Percentiles rank a stretch among this genome's conserved stretches.
Evolutionary conservation across 345 rosid genomes (phyloP).

Genomic region (Balakata baccata): DNA sequence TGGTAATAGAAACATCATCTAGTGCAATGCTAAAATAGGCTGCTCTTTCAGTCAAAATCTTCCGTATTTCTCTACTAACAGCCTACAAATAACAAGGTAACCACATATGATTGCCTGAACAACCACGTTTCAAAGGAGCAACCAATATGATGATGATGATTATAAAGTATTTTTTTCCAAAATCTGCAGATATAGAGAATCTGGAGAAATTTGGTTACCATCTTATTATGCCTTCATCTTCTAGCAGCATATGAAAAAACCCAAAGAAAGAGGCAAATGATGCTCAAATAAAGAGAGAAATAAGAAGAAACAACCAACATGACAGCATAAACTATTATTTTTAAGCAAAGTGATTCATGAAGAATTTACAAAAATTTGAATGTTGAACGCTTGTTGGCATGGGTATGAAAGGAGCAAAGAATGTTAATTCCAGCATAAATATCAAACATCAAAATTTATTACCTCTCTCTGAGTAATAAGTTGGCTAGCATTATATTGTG

Average conservation of each 20-base stretch:
- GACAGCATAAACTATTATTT: too few species aligned
- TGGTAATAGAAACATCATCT: conserved; percentile 87
- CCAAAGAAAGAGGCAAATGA: background rate
- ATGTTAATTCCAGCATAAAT: too few species aligned
- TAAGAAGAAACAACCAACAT: background rate
- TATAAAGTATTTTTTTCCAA: background rate
- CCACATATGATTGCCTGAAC: background rate
- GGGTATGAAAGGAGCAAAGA: too few species aligned
- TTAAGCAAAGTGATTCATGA: background rate
- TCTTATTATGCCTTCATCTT: background rate
- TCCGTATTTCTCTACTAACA: conserved; percentile 85
- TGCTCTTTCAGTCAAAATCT: conserved; percentile 80
- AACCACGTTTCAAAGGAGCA: background rate
- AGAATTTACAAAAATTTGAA: background rate
- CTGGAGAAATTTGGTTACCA: background rate
- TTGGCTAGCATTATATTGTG: conserved; percentile 94
- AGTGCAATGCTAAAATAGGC: conserved; percentile 64
- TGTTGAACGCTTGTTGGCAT: too few species aligned
- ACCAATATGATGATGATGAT: background rate
- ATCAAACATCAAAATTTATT: background rate
- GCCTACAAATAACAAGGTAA: conserved; percentile 29
- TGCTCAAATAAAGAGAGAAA: background rate
- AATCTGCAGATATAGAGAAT: background rate
- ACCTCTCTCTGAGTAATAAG: conserved; percentile 96
- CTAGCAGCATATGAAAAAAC: too few species aligned